Percentiles rank a stretch among this genome's conserved stretches.
These are phyloP conservation scores for Toxicodendron radicans DNA, from an alignment of 345 rosid genomes.

Conservation along the genomic window DNA sequence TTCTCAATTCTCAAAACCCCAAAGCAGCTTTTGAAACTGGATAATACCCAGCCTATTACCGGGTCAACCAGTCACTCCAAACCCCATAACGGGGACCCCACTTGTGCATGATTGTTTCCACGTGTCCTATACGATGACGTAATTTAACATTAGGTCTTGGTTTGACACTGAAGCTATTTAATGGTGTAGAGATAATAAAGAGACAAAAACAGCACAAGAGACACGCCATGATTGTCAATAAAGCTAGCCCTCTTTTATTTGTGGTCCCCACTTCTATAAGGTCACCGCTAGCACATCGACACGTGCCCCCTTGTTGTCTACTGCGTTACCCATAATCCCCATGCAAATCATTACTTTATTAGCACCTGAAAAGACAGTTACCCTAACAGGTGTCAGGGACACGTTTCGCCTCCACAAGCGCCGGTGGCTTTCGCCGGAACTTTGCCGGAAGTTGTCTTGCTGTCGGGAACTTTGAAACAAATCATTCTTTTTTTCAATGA, in stretches of 20 bases:
- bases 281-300: constrained; percentile 9
- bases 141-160: constrained; percentile 14
- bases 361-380: constrained; percentile 25
- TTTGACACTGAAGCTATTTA: constrained; percentile 25
- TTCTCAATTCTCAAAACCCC: neutral
- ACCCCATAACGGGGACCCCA: constrained; percentile 24
- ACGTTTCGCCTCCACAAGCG: constrained; percentile 21
- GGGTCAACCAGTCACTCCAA: constrained; percentile 17
- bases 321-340: constrained; percentile 29
- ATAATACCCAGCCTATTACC: neutral
- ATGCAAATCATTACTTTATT: constrained; percentile 39
- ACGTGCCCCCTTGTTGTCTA: constrained; percentile 30
- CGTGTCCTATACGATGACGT: constrained; percentile 38
- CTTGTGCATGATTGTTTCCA: constrained; percentile 26
- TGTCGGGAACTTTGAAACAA: constrained; percentile 36
- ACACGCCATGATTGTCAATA: constrained; percentile 38
- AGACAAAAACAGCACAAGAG: constrained; percentile 31
- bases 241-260: constrained; percentile 1
- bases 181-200: constrained; percentile 16
- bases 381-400: constrained; percentile 37
- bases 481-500: neutral
- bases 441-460: constrained; percentile 27
- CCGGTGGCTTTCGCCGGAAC: constrained; percentile 24
- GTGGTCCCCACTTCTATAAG: constrained; percentile 12
- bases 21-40: neutral